Evolutionary conservation across 1,139 yeast species (phyloP), one percentile per base, ranked within the genome.

Genomic region (Pichia terricola): DNA sequence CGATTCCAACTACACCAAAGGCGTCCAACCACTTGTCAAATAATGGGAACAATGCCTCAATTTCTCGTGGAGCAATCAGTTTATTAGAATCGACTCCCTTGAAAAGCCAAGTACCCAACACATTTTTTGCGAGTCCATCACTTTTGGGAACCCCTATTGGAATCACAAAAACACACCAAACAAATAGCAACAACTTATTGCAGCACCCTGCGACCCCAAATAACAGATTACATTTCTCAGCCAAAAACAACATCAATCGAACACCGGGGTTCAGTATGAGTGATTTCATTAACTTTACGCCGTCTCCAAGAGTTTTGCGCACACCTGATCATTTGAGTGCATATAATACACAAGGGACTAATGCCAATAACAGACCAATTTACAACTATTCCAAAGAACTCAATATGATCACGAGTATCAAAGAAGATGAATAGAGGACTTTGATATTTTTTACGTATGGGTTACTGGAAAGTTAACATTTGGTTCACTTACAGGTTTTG

Each of bases 211-310:
- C 52, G 28, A 56, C 60, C 7, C 60, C 61, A 28, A 53, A 48
- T 39, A 50, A 48, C 33, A 47, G 43, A 37, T 11, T 8, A 8
- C 41, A 38, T 26, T 11, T 16, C 6, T 10, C 6, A 26, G 10
- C 40, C 26, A 49, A 45, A 25, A 40, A 40, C 27, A 26, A 40
- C 6, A 26, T 41, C 4, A 54, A 50, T 28, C 75, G 79, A 34
- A 82, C 85, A 0, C 81, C 86, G 3, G 87, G 86, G 7, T 84
- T 85, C 65, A 83, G 85, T 59, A 77, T 85, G 79, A 81, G 78
- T 56, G 95, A 85, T 58, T 85, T 84, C 59, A 83, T 86, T 39
- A 81, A 82, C 58, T 79, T 81, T 56, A 79, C 87, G 1, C 94
- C 94, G 4, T 78, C 86, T 5, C 91, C 91, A 0, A 57, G 67